A percentile compares a stretch with the other conserved stretches of the same genome.
These are phyloP conservation scores for Lactarius indigo DNA, from an alignment of 768 basidiomycete genomes.

Conservation along the genomic window DNA sequence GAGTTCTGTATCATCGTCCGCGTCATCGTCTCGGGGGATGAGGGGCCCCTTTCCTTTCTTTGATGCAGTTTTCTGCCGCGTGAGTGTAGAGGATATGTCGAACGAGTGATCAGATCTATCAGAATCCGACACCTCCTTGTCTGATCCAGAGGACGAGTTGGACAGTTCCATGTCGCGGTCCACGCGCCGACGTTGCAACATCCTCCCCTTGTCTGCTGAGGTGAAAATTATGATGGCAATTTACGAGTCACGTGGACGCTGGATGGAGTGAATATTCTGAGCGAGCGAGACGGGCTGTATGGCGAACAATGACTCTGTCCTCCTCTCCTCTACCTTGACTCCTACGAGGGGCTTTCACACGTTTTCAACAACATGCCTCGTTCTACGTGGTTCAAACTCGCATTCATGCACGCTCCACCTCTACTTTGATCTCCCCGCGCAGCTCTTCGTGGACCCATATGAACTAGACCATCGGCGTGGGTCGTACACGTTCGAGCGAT, in stretches of 20 bases:
- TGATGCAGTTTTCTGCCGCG: constrained; percentile 24
- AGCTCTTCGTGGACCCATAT: neutral
- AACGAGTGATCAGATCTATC: constrained; percentile 38
- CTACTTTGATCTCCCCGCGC: neutral
- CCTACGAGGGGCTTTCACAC: constrained; percentile 14
- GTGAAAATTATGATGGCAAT: neutral
- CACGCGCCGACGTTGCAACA: constrained; percentile 4
- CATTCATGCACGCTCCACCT: constrained; percentile 1
- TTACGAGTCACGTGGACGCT: neutral
- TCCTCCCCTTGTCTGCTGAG: neutral
- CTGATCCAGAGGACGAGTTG: constrained; percentile 7
- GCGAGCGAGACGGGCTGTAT: too few relatives aligned
- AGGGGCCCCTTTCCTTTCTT: constrained; percentile 3
- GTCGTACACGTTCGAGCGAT: constrained; percentile 16
- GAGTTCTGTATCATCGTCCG: constrained; percentile 52
- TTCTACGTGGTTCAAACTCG: neutral
- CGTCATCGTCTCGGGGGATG: constrained; percentile 32
- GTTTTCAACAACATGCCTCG: constrained; percentile 13
- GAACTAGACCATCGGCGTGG: constrained; percentile 12
- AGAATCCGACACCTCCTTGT: constrained; percentile 21
- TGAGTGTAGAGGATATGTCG: constrained; percentile 62
- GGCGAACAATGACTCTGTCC: neutral
- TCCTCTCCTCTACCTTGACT: constrained; percentile 10
- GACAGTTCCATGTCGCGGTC: neutral
- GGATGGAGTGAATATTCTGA: too few relatives aligned